Percentiles rank a stretch among this genome's conserved stretches.
phyloP scores from a whole-genome alignment of 441 rosid species.

The Pelargonium fulgidum region DNA sequence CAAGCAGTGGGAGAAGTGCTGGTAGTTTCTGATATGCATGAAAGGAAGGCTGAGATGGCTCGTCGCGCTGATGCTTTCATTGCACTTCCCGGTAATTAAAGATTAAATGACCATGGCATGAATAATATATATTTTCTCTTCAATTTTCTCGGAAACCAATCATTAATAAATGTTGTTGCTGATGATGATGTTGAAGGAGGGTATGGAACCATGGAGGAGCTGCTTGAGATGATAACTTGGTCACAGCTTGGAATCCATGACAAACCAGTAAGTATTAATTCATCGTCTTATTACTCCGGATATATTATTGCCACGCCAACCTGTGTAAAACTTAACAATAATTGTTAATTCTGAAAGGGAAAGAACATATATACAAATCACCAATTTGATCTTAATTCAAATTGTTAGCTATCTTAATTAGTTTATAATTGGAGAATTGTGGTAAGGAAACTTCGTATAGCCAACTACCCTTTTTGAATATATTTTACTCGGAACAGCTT shows the following conservation, averaged over 20 bases:
- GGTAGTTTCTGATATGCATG: slow-evolving; percentile 68
- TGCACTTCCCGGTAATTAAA: slow-evolving; percentile 58
- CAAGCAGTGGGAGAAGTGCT: slow-evolving; percentile 57
- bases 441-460: too few species aligned
- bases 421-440: too few species aligned
- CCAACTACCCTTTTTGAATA: too few species aligned
- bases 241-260: slow-evolving; percentile 45
- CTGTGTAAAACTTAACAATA: too few species aligned
- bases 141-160: too few species aligned
- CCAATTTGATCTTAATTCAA: too few species aligned
- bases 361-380: too few species aligned
- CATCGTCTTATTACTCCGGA: too few species aligned
- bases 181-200: slow-evolving; percentile 29
- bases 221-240: slow-evolving; percentile 48
- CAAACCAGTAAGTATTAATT: slow-evolving; percentile 32
- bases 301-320: too few species aligned
- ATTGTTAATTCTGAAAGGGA: too few species aligned
- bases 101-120: background rate
- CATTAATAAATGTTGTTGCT: background rate
- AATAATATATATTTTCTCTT: background rate
- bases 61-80: slow-evolving; percentile 68
- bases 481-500: too few species aligned
- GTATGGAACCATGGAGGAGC: slow-evolving; percentile 46
- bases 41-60: slow-evolving; percentile 74
- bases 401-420: too few species aligned